A percentile compares a stretch with the other conserved stretches of the same genome.
Evolutionary conservation across 805 yeast species (phyloP).

Genomic region (Lachancea sp.): DNA sequence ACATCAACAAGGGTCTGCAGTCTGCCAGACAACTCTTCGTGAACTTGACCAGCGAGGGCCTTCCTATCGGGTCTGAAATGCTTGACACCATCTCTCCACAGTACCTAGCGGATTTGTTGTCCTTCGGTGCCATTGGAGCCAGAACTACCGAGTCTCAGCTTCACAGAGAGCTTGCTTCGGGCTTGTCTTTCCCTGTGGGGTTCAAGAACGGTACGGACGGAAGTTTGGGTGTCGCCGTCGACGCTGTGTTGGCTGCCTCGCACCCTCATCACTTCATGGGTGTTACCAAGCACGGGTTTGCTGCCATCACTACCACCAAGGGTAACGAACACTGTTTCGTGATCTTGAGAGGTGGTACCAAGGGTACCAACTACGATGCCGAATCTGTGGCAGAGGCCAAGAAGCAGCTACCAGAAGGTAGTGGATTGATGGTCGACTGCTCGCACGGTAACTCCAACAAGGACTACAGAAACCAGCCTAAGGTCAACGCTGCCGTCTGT

Average conservation of each 20-base stretch:
- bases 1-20: constrained; percentile 90
- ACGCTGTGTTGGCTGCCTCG: constrained; percentile 88
- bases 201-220: constrained; percentile 99
- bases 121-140: constrained; percentile 98
- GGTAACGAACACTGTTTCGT: constrained; percentile 94
- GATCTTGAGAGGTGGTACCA: constrained; percentile 92
- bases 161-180: constrained; percentile 96
- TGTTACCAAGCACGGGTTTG: constrained; percentile 94
- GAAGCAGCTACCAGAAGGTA: constrained; percentile 43
- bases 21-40: constrained; percentile 79
- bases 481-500: constrained; percentile 76
- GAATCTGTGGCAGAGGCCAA: constrained; percentile 71
- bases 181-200: constrained; percentile 97
- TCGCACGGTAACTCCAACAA: constrained; percentile 96
- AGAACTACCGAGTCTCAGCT: constrained; percentile 97
- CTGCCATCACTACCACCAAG: constrained; percentile 91
- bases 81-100: constrained; percentile 97
- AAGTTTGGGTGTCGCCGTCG: constrained; percentile 83
- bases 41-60: constrained; percentile 67
- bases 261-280: constrained; percentile 94
- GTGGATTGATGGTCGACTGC: constrained; percentile 86
- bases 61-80: constrained; percentile 97
- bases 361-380: constrained; percentile 88
- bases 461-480: constrained; percentile 92
- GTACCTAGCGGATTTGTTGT: constrained; percentile 81